phyloP scores from a whole-genome alignment of 169 alveolate genomes.

The Eimeria falciformis region DNA sequence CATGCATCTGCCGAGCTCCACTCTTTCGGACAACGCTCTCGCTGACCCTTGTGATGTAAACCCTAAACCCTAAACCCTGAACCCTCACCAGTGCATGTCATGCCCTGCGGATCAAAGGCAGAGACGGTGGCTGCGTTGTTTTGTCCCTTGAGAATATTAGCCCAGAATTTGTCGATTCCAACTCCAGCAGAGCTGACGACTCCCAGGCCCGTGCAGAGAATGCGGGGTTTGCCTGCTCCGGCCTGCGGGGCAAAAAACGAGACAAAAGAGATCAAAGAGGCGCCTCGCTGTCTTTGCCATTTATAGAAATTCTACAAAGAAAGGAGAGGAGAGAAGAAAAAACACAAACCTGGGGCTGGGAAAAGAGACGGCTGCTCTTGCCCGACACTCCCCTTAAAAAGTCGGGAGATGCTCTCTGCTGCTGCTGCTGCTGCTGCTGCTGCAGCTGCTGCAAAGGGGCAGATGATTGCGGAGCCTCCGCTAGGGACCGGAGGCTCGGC shows the following conservation, averaged over 20 bases:
- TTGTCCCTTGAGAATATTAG: constrained; percentile 80
- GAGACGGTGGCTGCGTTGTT: constrained; percentile 81
- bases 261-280: background rate
- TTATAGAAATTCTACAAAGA: no score
- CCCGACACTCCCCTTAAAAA: background rate
- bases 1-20: no score
- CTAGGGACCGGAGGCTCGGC: background rate
- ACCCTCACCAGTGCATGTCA: constrained; percentile 79
- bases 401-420: background rate
- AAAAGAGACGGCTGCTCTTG: constrained; percentile 40
- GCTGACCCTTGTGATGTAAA: no score
- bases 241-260: background rate
- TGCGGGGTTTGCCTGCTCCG: constrained; percentile 74
- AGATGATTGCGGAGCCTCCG: background rate
- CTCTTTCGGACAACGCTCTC: no score
- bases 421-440: constrained; percentile 48
- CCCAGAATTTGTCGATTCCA: constrained; percentile 83
- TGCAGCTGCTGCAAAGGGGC: background rate
- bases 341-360: constrained; percentile 7
- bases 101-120: constrained; percentile 82
- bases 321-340: no score
- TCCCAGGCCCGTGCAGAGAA: constrained; percentile 84
- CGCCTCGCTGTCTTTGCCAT: no score
- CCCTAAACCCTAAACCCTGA: no score
- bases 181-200: constrained; percentile 83